These are phyloP conservation scores for Remersonia thermophila DNA, from an alignment of 2,329 filamentous ascomycete species.

Conservation along the genomic window DNA sequence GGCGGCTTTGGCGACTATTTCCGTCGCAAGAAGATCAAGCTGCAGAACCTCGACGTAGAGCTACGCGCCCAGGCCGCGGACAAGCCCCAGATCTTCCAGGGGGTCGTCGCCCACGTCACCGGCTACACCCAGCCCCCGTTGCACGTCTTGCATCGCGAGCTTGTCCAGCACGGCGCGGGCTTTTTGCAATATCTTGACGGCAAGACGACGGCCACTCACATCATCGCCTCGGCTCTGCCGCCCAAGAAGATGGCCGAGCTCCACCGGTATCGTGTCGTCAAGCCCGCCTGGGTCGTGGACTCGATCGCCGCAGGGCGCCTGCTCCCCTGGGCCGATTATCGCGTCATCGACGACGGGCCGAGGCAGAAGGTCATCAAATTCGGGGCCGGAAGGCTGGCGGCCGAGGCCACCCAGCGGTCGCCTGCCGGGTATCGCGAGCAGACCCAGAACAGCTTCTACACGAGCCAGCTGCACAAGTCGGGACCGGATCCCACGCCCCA, in stretches of 20 bases:
- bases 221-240: slow-evolving; percentile 80
- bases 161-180: slow-evolving; percentile 86
- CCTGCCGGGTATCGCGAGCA: slow-evolving; percentile 65
- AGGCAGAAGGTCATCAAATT: slow-evolving; percentile 65
- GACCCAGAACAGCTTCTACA: slow-evolving; percentile 73
- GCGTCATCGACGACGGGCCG: slow-evolving; percentile 72
- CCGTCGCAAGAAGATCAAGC: slow-evolving; percentile 87
- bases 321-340: slow-evolving; percentile 75
- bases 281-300: slow-evolving; percentile 87
- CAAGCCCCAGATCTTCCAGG: slow-evolving; percentile 78
- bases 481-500: slow-evolving; percentile 19
- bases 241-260: slow-evolving; percentile 92
- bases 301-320: slow-evolving; percentile 71
- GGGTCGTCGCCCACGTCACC: slow-evolving; percentile 81
- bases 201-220: slow-evolving; percentile 91
- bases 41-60: slow-evolving; percentile 85
- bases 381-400: slow-evolving; percentile 49
- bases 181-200: slow-evolving; percentile 91
- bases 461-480: slow-evolving; percentile 47
- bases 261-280: slow-evolving; percentile 76
- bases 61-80: slow-evolving; percentile 56
- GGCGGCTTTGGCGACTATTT: slow-evolving; percentile 89
- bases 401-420: slow-evolving; percentile 47
- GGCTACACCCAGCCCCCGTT: slow-evolving; percentile 93
- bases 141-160: slow-evolving; percentile 72